Evolutionary conservation across 2,329 filamentous ascomycete genomes (phyloP), one percentile per base, ranked within the genome.

Genomic region (Chaetomium olivaceum): DNA sequence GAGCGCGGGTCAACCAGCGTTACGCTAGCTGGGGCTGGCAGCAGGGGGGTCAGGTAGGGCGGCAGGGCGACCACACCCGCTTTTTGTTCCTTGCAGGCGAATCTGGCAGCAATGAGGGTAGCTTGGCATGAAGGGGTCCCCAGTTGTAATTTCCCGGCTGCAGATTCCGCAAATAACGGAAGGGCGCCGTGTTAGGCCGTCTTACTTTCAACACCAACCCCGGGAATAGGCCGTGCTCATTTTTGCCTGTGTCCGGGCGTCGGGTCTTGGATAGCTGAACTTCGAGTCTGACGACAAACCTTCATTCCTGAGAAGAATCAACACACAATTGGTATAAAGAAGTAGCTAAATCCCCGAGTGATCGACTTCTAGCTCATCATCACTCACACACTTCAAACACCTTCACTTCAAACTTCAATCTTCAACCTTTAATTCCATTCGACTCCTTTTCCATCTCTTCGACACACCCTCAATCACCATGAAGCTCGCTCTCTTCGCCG

Each of bases 401-500:
- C 2, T 60, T 52, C 52, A 21, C 31, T 36, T 56, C 31, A 58
- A 9, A 21, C 31, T 36, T 56, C 27, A 29, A 29, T 4, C 27
- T 55, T 21, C n/a, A 12, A 9, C 36, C 16, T 46, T 11, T 8
- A 27, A 23, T 56, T 36, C 29, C 6, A 4, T 56, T 36, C 9
- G 33, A 12, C 31, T 36, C 33, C 33, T 12, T 36, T 36, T 36
- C 33, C 11, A 4, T 23, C 27, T 8, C 2, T 31, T 43, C 23
- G 25, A 33, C 46, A 52, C 39, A 46, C 14, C n/a, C n/a, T 39
- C 21, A 39, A 8, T 27, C 61, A 65, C 25, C 27, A 68, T 68
- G 66, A 68, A 63, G 64, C 19, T 61, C 57, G 19, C 25, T n/a
- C 1, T 46, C 31, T 29, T 63, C 55, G 61, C 63, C 25, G 56